Evolutionary conservation across 257 asterid species (phyloP), one percentile per base, ranked within the genome.

Genomic region (Scutellaria minor): DNA sequence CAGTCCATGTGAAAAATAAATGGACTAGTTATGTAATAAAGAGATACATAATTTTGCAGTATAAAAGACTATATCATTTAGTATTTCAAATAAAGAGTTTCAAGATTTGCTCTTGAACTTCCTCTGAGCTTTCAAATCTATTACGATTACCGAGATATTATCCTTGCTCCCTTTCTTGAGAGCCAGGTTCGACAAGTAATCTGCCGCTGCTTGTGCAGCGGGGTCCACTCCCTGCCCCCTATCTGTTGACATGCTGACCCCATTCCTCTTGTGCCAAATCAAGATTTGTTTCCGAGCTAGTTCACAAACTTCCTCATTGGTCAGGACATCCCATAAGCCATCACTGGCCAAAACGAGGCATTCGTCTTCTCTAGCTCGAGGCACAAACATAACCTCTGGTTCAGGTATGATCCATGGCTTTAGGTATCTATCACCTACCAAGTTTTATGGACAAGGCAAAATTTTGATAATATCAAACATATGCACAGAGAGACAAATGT

Each of bases 181-280:
- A 40, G 97, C 97, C 22, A 87, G 78, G 45, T 75, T 72, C 4
- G 90, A 80, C 2, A 91, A 88, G 84, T 85, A 85, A 61, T 89
- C 97, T 0, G 97, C 97, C 1, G 97, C 97, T 22, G 91, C 88
- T 82, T 91, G 94, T 5, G 96, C 88, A n/a, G 97, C 97, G 31
- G 86, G 96, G 76, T 91, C 96, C 1, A 79, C 84, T 57, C 89
- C 96, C 6, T 63, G 80, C 55, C 97, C 97, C 80, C 94, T 75
- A 2, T 80, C 84, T 0, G 9, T 57, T n/a, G 78, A 77, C 31
- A 84, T 79, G 70, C 71, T 77, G 1, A 73, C 15, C 48, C 88
- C 94, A 6, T 91, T 85, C 81, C 81, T 83, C 77, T 84, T 91
- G 88, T 91, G 97, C 97, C 97, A 91, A 18, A 89, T 66, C 73